Evolutionary conservation across 73 alveolate species (phyloP), one percentile per base, ranked within the genome.

Genomic region (Urostyla sp.): DNA sequence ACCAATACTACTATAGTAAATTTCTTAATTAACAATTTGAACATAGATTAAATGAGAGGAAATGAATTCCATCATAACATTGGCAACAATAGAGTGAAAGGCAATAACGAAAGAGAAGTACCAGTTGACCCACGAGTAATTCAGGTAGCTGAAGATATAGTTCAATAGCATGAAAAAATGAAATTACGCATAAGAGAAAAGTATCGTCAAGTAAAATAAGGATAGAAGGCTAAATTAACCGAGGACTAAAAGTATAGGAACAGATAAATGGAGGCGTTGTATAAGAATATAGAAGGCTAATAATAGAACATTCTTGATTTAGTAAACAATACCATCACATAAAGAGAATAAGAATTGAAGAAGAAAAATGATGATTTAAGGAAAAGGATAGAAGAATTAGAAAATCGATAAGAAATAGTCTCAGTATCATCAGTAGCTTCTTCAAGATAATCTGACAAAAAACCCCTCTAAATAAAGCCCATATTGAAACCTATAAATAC

Each of bases 231-330:
- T 21, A 36, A 63, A 63, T 26, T 63, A 13, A 57, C 79, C 5
- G 79, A 63, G 3, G 79, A 63, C 26, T 40, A 63, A 43, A 63
- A 63, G 79, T 63, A 63, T 37, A 36, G 79, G 45, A 63, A 63
- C 21, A 63, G 79, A 43, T 46, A 63, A 50, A 20, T 63, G 60
- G 18, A 43, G 60, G 79, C 79, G 1, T 43, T 63, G 1, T 63
- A 63, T 63, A 10, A 8, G 4, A 63, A 63, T 21, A 63, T 63
- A 13, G 79, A 63, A 23, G 44, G 35, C 44, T 24, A 63, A 50
- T 28, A 63, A 46, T 43, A 63, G 23, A 63, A 43, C 61, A 40
- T 63, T 38, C 45, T 63, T 5, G 79, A 63, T 5, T 40, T 63
- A 63, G 79, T 63, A 2, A 63, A 63, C 44, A 63, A 40, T 21